Percentiles rank a stretch among this genome's conserved stretches.
Conservation (phyloP, 441 rosid species). For the Jatropha multifida region DNA sequence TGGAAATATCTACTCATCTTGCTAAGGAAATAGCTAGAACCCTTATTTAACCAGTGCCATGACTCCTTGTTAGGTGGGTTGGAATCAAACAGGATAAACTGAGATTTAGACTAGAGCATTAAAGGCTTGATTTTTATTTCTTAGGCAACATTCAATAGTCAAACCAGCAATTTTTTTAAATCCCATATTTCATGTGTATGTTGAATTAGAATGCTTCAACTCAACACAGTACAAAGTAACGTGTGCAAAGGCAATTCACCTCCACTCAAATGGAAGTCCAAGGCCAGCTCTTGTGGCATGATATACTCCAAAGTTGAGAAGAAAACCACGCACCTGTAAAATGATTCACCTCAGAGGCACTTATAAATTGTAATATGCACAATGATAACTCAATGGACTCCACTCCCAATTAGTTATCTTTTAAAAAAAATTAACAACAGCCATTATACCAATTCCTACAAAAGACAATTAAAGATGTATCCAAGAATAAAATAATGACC, state of each 20-base stretch:
- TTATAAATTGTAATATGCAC: neutral
- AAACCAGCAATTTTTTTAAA: neutral
- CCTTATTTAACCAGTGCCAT: neutral
- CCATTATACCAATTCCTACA: neutral
- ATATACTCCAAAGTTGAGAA: constrained; percentile 92
- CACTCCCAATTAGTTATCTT: neutral
- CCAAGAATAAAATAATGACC: neutral
- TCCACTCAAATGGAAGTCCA: constrained; percentile 92
- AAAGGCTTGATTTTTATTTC: neutral
- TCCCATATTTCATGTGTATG: neutral
- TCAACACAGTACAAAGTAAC: constrained; percentile 4
- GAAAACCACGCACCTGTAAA: constrained; percentile 87
- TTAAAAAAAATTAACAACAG: neutral
- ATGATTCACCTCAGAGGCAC: neutral
- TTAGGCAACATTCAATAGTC: neutral
- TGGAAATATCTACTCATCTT: neutral
- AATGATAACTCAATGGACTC: neutral
- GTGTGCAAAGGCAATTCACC: constrained; percentile 39
- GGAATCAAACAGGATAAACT: neutral
- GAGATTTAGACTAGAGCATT: neutral
- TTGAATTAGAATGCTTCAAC: constrained; percentile 5
- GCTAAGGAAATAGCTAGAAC: neutral
- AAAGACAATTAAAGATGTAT: neutral
- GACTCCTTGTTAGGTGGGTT: neutral
- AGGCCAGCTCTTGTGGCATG: constrained; percentile 94